A percentile compares a stretch with the other conserved stretches of the same genome.
phyloP scores from a whole-genome alignment of 768 basidiomycete genomes.

The Amanita brunnescens region DNA sequence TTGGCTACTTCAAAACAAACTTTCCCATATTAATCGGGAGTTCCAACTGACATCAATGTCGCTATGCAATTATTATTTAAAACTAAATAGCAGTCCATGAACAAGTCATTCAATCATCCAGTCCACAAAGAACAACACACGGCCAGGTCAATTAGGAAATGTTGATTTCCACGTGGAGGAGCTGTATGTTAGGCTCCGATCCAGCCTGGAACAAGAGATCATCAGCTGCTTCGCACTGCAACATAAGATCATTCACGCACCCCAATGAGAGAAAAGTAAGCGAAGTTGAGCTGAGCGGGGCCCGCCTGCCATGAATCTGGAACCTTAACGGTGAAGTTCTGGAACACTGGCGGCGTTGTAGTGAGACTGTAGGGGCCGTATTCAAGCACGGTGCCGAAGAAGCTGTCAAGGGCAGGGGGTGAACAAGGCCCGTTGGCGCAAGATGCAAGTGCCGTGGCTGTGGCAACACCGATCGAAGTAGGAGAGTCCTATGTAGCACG shows the following conservation, averaged over 20 bases:
- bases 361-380: slow-evolving; percentile 32
- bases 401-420: slow-evolving; percentile 14
- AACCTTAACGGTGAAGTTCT: slow-evolving; percentile 36
- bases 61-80: too few relatives aligned
- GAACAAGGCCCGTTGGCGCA: slow-evolving; percentile 20
- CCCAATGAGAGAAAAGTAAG: slow-evolving; percentile 29
- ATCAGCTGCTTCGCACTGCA: neutral
- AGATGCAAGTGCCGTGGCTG: slow-evolving; percentile 35
- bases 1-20: too few relatives aligned
- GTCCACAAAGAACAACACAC: neutral
- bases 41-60: too few relatives aligned
- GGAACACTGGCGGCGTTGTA: slow-evolving; percentile 26
- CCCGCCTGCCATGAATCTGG: slow-evolving; percentile 23
- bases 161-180: neutral
- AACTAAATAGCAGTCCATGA: too few relatives aligned
- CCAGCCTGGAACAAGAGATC: neutral
- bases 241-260: slow-evolving; percentile 22
- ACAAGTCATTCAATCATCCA: too few relatives aligned
- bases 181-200: too few relatives aligned
- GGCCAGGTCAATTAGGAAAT: neutral
- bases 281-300: too few relatives aligned
- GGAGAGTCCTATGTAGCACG: slow-evolving; percentile 22
- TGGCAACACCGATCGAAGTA: slow-evolving; percentile 35
- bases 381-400: slow-evolving; percentile 36
- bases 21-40: too few relatives aligned